Conservation (phyloP, 2,329 filamentous ascomycete species). For the Epichloe sp. region DNA sequence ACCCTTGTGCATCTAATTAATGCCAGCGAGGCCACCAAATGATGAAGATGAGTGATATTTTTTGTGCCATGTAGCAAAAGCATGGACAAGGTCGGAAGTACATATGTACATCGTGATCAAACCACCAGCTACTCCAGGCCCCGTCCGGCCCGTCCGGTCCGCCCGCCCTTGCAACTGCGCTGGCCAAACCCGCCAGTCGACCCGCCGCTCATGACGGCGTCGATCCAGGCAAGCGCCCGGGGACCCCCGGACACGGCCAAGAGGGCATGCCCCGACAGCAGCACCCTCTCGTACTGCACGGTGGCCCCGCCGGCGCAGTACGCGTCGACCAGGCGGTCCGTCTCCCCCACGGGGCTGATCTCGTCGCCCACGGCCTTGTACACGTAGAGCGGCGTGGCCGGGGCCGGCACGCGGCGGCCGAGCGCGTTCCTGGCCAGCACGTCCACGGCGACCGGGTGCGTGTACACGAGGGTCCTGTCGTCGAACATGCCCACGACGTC, state of each 20-base stretch:
- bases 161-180: background rate
- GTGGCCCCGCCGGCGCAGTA: conserved; percentile 1
- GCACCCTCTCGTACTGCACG: background rate
- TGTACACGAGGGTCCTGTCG: conserved; percentile 6
- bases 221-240: background rate
- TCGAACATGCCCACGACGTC: conserved; percentile 28
- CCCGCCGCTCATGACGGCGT: background rate
- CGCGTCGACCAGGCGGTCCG: background rate
- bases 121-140: background rate
- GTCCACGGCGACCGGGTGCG: background rate
- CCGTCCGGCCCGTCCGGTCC: no score
- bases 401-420: background rate
- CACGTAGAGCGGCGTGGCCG: background rate
- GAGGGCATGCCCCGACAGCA: background rate
- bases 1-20: no score
- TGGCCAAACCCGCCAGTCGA: background rate
- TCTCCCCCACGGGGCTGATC: background rate
- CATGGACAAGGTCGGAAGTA: no score
- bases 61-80: no score
- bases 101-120: no score
- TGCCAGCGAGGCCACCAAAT: no score
- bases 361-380: conserved; percentile 1
- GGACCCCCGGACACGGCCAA: background rate
- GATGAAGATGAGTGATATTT: no score
- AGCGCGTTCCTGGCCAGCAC: background rate